Base-by-base conservation (phyloP, 345 rosid genomes). In the Mercurialis annua region DNA sequence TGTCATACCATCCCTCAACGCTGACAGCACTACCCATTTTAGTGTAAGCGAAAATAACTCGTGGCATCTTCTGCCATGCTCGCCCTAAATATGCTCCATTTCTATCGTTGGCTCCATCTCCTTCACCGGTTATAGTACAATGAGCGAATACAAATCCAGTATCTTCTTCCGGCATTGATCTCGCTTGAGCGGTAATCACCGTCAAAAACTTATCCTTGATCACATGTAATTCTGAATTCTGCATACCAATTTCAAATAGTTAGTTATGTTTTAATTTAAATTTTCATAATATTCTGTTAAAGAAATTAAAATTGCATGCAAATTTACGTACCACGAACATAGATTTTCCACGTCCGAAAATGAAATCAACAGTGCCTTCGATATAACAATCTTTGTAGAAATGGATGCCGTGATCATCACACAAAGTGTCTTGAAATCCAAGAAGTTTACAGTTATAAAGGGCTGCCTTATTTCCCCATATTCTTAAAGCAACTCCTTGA, bases 381-480 rank as follows among this genome's bases (percentile, higher is more conserved):
- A 92, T 77, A 64, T 75, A 73, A 54, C 98, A 86, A 21, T 86
- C 84, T 77, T 85, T 87, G 71, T 74, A 87, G 74, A 89, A 87
- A 75, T 87, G 91, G 54, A 54, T 30, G 56, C 97, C 97, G 10
- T 26, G 63, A 26, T 87, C 84, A 48, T 91, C 96, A 33, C 91
- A 91, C 5, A 87, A 2, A 0, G 96, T 85, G 71, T 89, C 96
- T 67, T 91, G 92, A 68, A 80, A 91, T 6, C 97, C 97, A 5
- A 72, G n/a, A 65, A 88, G 54, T 59, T 64, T 83, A 50, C 89
- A 79, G 43, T 83, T 85, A 62, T 87, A 83, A 68, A 89, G 73
- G 17, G 98, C 85, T 0, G 90, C 82, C 49, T 67, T 78, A 71
- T 73, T 66, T 1, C 87, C 89, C 0, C 80, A 75, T 31, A 75